Evolutionary conservation across 2,329 filamentous ascomycete species (phyloP), one percentile per base, ranked within the genome.

Genomic region (Aspergillus texensis): DNA sequence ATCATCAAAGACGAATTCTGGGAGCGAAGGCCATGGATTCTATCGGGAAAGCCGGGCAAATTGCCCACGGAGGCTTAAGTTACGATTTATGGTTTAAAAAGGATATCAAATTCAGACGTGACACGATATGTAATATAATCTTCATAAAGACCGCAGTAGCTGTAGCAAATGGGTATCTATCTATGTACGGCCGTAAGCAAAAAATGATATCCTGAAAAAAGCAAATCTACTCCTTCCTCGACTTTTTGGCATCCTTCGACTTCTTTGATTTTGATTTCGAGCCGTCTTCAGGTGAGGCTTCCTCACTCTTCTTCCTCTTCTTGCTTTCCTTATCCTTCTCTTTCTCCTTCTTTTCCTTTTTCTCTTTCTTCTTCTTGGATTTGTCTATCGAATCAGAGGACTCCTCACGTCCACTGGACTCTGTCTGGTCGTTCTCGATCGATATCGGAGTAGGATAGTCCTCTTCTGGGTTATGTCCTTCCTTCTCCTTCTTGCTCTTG

Each of bases 1-100:
- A 91, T 99, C 71, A 98, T 99, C 79, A 93, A 91, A 71, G 92
- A 98, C 77, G 91, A 92, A 4, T 99, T 99, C 75, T 99, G 95
- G 95, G 85, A 92, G 67, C 85, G 85, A 71, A 85, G 94, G 74
- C 93, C 94, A 1, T 98, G 94, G 92, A 83, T 95, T 62, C 75
- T 94, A 59, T 91, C 89, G 1, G 90, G 90, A 67, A 91, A 88
- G 76, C 89, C 90, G 6, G 90, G 90, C 26, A 90, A 86, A 72
- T 82, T 89, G 70, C 88, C 88, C n/a, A 88, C 87, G 14, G 66
- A 71, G 39, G 45, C 54, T 54, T 53, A 52, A 26, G 32, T 41
- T 24, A 61, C 50, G 48, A 43, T 19, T 63, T 28, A 68, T 57
- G 43, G 46, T 30, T 28, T 28, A 28, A 64, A 45, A 45, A 39